Percentiles rank a stretch among this genome's conserved stretches.
Conservation (phyloP, 2,329 filamentous ascomycete genomes). For the Diaporthe sp. region DNA sequence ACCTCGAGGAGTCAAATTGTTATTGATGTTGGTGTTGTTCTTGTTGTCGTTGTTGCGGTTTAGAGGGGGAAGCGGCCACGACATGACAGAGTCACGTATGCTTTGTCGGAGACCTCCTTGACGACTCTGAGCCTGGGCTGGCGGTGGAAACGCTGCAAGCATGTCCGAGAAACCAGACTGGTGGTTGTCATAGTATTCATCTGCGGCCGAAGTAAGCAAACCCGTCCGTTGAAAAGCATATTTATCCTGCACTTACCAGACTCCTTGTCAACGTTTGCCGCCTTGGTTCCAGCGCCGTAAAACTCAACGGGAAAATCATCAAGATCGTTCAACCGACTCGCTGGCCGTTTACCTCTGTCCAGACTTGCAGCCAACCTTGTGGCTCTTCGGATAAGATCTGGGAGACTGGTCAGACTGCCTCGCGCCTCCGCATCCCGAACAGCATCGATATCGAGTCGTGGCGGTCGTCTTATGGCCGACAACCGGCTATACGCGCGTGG, state of each 20-base stretch:
- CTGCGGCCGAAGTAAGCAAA: constrained; percentile 42
- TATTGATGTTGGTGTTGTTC: constrained; percentile 41
- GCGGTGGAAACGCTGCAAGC: constrained; percentile 74
- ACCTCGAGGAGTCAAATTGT: constrained; percentile 37
- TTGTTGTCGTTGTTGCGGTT: constrained; percentile 43
- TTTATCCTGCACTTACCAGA: constrained; percentile 51
- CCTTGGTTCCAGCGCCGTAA: constrained; percentile 47
- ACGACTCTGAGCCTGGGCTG: constrained; percentile 61
- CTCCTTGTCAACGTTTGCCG: constrained; percentile 53
- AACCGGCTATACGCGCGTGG: constrained; percentile 56
- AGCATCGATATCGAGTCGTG: constrained; percentile 83
- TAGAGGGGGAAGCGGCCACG: constrained; percentile 62
- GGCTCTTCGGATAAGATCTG: constrained; percentile 90
- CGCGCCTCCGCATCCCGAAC: constrained; percentile 85
- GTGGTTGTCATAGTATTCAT: constrained; percentile 56
- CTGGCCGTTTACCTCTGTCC: constrained; percentile 80
- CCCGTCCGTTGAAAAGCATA: not conserved
- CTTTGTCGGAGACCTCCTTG: constrained; percentile 58
- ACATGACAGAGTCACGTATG: constrained; percentile 60
- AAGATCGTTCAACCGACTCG: constrained; percentile 68
- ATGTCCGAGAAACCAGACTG: constrained; percentile 72
- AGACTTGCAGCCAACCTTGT: constrained; percentile 89
- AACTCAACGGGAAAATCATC: constrained; percentile 63
- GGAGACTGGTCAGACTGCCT: constrained; percentile 90
- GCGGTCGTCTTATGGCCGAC: constrained; percentile 74